These are phyloP conservation scores for Phialophora macrospora DNA, from an alignment of 2,329 filamentous ascomycete genomes.

Conservation along the genomic window DNA sequence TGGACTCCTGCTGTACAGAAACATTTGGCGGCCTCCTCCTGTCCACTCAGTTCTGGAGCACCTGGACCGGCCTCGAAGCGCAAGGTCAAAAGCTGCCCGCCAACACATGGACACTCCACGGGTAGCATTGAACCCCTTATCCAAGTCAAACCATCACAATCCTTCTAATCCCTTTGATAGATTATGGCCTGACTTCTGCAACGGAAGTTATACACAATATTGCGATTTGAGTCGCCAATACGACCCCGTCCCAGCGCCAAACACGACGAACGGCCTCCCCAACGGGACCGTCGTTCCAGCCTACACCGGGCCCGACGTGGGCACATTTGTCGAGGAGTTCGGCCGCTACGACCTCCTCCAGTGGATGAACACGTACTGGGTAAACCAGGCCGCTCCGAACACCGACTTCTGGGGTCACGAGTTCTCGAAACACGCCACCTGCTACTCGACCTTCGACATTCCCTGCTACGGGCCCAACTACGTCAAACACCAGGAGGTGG, in stretches of 20 bases:
- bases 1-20: constrained; percentile 68
- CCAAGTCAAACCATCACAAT: not conserved
- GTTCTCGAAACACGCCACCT: constrained; percentile 71
- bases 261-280: constrained; percentile 64
- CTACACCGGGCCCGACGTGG: constrained; percentile 64
- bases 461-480: constrained; percentile 68
- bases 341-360: constrained; percentile 64
- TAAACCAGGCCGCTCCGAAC: constrained; percentile 62
- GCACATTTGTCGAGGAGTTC: constrained; percentile 63
- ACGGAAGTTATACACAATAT: constrained; percentile 68
- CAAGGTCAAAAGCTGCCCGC: constrained; percentile 63
- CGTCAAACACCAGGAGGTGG: constrained; percentile 61
- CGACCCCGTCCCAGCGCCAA: constrained; percentile 65
- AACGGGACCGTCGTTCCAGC: constrained; percentile 58
- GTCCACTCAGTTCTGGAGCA: constrained; percentile 68
- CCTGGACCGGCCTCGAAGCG: constrained; percentile 64
- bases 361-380: constrained; percentile 71
- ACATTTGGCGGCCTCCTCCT: constrained; percentile 68
- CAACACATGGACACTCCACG: constrained; percentile 16
- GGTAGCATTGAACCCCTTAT: constrained; percentile 37
- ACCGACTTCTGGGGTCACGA: constrained; percentile 69
- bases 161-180: constrained; percentile 49
- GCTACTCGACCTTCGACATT: constrained; percentile 68
- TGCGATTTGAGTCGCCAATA: constrained; percentile 68
- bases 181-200: constrained; percentile 61